A percentile compares a stretch with the other conserved stretches of the same genome.
Evolutionary conservation across 2,329 filamentous ascomycete genomes (phyloP).

Genomic region (Ambrosiella xylebori): DNA sequence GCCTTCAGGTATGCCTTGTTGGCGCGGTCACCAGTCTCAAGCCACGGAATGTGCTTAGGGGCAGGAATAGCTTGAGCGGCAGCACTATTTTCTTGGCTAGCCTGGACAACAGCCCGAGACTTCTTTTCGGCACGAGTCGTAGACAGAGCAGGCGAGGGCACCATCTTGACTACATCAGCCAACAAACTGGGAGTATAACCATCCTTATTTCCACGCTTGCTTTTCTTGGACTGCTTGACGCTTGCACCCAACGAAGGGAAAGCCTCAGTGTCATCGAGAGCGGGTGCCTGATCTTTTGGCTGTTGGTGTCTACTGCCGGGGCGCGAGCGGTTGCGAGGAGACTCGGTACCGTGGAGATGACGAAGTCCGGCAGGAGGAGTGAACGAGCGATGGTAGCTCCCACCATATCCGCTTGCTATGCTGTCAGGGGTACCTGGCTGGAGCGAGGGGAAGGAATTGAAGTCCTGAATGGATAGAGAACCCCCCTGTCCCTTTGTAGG

Average conservation of each 20-base stretch:
- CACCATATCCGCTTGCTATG: conserved; percentile 21
- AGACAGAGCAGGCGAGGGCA: conserved; percentile 60
- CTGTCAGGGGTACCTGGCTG: conserved; percentile 42
- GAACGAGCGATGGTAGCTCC: conserved; percentile 36
- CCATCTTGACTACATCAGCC: conserved; percentile 90
- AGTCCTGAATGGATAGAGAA: conserved; percentile 60
- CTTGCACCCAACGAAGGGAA: conserved; percentile 74
- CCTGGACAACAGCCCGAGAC: conserved; percentile 46
- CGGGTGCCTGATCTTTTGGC: conserved; percentile 41
- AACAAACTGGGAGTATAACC: conserved; percentile 56
- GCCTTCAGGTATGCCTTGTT: conserved; percentile 94
- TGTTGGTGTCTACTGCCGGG: conserved; percentile 59
- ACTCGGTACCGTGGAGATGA: conserved; percentile 40
- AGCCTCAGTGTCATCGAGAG: conserved; percentile 85
- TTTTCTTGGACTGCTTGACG: conserved; percentile 68
- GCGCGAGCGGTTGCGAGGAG: conserved; percentile 59
- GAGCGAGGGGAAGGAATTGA: conserved; percentile 69
- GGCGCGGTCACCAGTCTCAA: conserved; percentile 78
- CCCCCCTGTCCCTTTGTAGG: conserved; percentile 45
- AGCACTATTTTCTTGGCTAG: conserved; percentile 57
- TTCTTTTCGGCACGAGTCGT: conserved; percentile 44
- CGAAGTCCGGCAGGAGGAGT: conserved; percentile 56
- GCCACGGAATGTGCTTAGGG: conserved; percentile 87
- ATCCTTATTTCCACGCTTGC: conserved; percentile 75
- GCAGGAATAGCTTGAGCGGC: conserved; percentile 70